Conservation (phyloP, 257 asterid genomes). For the Mitragyna speciosa region DNA sequence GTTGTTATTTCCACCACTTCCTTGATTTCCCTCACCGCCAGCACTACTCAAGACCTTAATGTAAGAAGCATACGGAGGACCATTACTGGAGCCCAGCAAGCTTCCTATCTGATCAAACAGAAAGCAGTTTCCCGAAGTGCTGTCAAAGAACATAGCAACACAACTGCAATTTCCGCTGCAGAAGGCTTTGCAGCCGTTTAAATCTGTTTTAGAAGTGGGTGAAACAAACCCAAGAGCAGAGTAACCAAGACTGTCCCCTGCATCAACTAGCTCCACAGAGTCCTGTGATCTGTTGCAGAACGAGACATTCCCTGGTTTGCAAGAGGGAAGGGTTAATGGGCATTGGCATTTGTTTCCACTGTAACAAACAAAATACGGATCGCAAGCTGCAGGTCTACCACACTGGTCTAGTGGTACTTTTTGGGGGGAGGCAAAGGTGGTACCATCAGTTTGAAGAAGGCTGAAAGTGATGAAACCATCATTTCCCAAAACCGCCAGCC, state of each 20-base stretch:
- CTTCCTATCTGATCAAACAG: slow-evolving; percentile 69
- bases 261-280: slow-evolving; percentile 52
- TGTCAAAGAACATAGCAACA: slow-evolving; percentile 65
- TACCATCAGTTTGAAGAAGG: slow-evolving; percentile 44
- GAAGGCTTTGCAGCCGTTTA: slow-evolving; percentile 65
- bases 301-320: slow-evolving; percentile 44
- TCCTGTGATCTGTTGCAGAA: slow-evolving; percentile 40
- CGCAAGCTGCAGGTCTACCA: slow-evolving; percentile 78
- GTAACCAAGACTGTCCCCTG: slow-evolving; percentile 60
- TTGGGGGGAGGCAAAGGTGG: slow-evolving; percentile 36
- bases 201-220: slow-evolving; percentile 52
- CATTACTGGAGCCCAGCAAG: slow-evolving; percentile 39
- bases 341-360: slow-evolving; percentile 71
- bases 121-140: slow-evolving; percentile 60
- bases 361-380: slow-evolving; percentile 56
- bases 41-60: slow-evolving; percentile 39
- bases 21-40: slow-evolving; percentile 18
- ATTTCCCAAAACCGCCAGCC: slow-evolving; percentile 65
- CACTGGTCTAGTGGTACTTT: slow-evolving; percentile 73
- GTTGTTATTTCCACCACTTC: slow-evolving; percentile 25
- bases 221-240: slow-evolving; percentile 55
- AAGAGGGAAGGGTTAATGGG: slow-evolving; percentile 58
- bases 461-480: slow-evolving; percentile 62
- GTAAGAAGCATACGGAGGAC: slow-evolving; percentile 37
- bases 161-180: slow-evolving; percentile 76